Conservation (phyloP, 73 alveolate genomes). For the Paramecium sonneborni region DNA sequence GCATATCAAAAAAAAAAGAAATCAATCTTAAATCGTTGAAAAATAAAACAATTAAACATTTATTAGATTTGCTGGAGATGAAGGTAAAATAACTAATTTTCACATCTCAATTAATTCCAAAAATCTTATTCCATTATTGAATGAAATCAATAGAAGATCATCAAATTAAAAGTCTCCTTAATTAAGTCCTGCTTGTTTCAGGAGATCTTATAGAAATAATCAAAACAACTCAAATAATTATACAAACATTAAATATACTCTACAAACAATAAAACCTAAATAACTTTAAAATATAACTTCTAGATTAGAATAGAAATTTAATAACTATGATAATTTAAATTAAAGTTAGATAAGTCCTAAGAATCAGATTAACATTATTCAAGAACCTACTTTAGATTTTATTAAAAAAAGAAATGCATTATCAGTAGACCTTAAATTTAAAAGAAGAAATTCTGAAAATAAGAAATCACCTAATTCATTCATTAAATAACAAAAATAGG, state of each 20-base stretch:
- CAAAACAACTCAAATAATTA: not conserved
- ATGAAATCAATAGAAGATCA: not conserved
- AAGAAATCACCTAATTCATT: not conserved
- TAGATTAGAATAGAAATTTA: not conserved
- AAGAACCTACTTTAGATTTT: not conserved
- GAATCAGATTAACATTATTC: not conserved
- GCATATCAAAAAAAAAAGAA: not conserved
- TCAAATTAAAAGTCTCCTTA: not conserved
- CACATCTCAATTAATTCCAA: not conserved
- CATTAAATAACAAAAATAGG: not conserved
- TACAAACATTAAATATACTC: not conserved
- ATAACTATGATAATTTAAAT: not conserved
- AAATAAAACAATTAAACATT: not conserved
- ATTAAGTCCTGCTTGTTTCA: not conserved
- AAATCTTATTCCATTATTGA: not conserved
- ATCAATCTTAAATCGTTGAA: not conserved
- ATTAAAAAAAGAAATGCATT: not conserved
- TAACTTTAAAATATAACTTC: too few relatives aligned
- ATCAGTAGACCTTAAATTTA: not conserved
- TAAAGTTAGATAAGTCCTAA: not conserved
- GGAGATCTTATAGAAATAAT: not conserved
- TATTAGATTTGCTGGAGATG: conserved; percentile 6
- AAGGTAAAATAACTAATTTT: conserved; percentile 2
- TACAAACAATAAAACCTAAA: not conserved
- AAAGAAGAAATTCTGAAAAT: not conserved